A percentile compares a stretch with the other conserved stretches of the same genome.
phyloP scores from a whole-genome alignment of 208 protist species.

The Eutreptiella sp. region DNA sequence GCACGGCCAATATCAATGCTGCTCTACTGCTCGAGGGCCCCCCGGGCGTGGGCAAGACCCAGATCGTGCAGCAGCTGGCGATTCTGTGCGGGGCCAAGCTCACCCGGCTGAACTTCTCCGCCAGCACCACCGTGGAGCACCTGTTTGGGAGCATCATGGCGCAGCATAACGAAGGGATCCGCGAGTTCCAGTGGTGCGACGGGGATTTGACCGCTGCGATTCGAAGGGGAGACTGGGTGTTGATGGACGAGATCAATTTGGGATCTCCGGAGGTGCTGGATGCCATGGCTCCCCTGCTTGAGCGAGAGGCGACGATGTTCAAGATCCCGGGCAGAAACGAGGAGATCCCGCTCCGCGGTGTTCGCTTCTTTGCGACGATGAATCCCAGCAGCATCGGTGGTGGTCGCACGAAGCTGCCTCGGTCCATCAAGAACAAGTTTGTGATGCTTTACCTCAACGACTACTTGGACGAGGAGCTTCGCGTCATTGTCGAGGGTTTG shows the following conservation, averaged over 20 bases:
- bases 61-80: constrained; percentile 7
- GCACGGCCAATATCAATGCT: not conserved
- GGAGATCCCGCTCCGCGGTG: not conserved
- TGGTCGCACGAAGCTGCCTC: constrained; percentile 8
- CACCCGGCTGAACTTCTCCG: constrained; percentile 1
- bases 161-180: not conserved
- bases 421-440: constrained; percentile 14
- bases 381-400: constrained; percentile 16
- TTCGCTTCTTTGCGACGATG: constrained; percentile 20
- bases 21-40: constrained; percentile 16
- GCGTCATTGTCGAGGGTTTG: not conserved
- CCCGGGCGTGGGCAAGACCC: constrained; percentile 16
- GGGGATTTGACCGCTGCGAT: constrained; percentile 1
- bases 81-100: not conserved
- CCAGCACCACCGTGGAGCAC: constrained; percentile 13
- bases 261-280: constrained; percentile 13
- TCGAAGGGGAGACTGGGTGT: not conserved
- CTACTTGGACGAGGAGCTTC: not conserved
- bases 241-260: constrained; percentile 27
- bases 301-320: not conserved
- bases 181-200: not conserved
- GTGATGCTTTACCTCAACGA: constrained; percentile 1
- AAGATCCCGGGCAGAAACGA: not conserved
- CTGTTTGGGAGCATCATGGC: constrained; percentile 19
- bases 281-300: constrained; percentile 1